phyloP scores from a whole-genome alignment of 2,329 filamentous ascomycete genomes.

The Claviceps humidiphila region DNA sequence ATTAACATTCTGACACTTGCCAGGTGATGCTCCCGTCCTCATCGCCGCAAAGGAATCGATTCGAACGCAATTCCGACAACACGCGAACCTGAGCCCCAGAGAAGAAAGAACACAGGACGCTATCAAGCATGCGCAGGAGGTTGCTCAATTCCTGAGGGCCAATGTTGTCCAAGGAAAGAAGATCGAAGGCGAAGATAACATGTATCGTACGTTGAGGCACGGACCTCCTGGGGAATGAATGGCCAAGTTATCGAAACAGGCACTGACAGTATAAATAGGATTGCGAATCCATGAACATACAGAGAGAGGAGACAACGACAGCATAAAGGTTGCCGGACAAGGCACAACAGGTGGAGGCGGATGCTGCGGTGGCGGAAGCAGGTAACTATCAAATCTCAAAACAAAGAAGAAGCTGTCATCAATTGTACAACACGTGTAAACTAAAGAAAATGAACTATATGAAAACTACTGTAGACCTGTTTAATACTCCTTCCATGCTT shows the following conservation, averaged over 20 bases:
- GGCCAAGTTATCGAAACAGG: not conserved
- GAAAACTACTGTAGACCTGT: not conserved
- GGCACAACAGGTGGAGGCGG: slow-evolving; percentile 20
- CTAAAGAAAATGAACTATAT: not conserved
- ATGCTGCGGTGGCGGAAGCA: slow-evolving; percentile 11
- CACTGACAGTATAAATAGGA: slow-evolving; percentile 34
- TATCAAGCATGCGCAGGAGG: slow-evolving; percentile 68
- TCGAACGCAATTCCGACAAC: slow-evolving; percentile 58
- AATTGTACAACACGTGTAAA: slow-evolving; percentile 11
- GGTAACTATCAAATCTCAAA: not conserved
- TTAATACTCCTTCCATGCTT: slow-evolving; percentile 3
- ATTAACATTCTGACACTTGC: not conserved
- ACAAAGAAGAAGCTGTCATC: not conserved
- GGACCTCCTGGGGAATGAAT: not conserved
- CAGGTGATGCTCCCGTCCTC: slow-evolving; percentile 60
- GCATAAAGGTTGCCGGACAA: slow-evolving; percentile 52
- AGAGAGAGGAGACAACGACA: slow-evolving; percentile 87
- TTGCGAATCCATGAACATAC: slow-evolving; percentile 82
- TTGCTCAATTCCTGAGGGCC: slow-evolving; percentile 63
- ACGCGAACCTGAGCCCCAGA: slow-evolving; percentile 42
- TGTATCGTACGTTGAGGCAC: slow-evolving; percentile 42
- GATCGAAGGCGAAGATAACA: slow-evolving; percentile 28
- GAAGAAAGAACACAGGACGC: slow-evolving; percentile 48
- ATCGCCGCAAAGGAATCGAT: slow-evolving; percentile 59
- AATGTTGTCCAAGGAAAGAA: slow-evolving; percentile 79